Percentiles rank a stretch among this genome's conserved stretches.
phyloP scores from a whole-genome alignment of 805 yeast species.

The Schizosaccharomyces lindneri region DNA sequence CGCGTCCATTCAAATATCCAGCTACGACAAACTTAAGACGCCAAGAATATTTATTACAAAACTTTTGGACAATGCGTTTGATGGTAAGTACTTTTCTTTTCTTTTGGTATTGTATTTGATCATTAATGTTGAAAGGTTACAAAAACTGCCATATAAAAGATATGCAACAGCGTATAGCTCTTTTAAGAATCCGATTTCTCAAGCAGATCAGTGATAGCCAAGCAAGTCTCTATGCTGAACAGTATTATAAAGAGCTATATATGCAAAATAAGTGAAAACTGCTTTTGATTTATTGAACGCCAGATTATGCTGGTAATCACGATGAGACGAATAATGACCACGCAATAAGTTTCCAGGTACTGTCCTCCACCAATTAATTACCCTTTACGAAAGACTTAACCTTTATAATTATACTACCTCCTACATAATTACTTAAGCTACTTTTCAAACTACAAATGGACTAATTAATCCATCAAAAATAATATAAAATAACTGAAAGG shows the following conservation, averaged over 20 bases:
- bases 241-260: neutral
- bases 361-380: no score
- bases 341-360: no score
- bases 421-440: no score
- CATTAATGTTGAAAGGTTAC: neutral
- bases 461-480: no score
- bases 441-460: no score
- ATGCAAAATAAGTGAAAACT: no score
- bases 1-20: neutral
- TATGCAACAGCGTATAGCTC: neutral
- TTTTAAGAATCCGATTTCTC: neutral
- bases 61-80: neutral
- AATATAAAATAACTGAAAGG: neutral
- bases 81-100: neutral
- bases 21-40: neutral
- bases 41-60: neutral
- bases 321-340: no score
- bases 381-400: no score
- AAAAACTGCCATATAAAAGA: neutral
- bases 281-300: no score
- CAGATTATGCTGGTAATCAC: no score
- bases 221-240: neutral
- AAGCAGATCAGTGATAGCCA: neutral
- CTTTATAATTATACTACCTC: no score
- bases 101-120: neutral